Evolutionary conservation across 108 stramenopile species (phyloP), one percentile per base, ranked within the genome.

Genomic region (Thalassiosira profunda): DNA sequence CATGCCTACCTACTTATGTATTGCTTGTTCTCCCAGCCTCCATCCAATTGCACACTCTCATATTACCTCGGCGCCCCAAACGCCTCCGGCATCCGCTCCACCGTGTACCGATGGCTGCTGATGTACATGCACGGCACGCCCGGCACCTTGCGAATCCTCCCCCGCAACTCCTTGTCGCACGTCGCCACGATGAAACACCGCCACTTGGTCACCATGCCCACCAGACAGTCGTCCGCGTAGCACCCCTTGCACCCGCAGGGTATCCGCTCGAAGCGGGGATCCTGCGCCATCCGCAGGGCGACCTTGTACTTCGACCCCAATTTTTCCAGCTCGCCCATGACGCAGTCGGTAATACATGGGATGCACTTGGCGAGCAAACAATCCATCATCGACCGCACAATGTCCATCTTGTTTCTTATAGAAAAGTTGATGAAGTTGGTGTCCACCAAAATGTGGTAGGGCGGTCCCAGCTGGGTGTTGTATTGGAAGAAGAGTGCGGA

Each of bases 71-170:
- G 91, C 14, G 94, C 94, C 40, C 94, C 94, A 78, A 93, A 97
- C 0, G 98, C 98, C 72, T 99, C 99, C 7, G 98, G 97, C 98
- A 99, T 98, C 12, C 99, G 76, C 60, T 99, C 99, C 9, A 99
- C 94, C 6, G 96, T 97, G 79, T 96, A 99, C 64, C 91, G 90
- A 65, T 98, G 94, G 35, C 89, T 91, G 48, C 86, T 82, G 51
- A 99, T 97, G 74, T 98, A 99, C 98, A 99, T 99, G 80, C 97
- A 97, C 24, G 99, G 99, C 33, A 84, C 99, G 44, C 99, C 99
- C 0, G 99, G 98, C 49, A 99, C 97, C 79, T 99, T 99, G 35
- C 99, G 81, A 37, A 99, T 88, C 47, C 98, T 81, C 11, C 97
- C 90, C 61, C 98, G 82, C 38, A 99, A 76, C 45, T 99, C 99